phyloP scores from a whole-genome alignment of 306 rosid genomes.

The Parietaria judaica region DNA sequence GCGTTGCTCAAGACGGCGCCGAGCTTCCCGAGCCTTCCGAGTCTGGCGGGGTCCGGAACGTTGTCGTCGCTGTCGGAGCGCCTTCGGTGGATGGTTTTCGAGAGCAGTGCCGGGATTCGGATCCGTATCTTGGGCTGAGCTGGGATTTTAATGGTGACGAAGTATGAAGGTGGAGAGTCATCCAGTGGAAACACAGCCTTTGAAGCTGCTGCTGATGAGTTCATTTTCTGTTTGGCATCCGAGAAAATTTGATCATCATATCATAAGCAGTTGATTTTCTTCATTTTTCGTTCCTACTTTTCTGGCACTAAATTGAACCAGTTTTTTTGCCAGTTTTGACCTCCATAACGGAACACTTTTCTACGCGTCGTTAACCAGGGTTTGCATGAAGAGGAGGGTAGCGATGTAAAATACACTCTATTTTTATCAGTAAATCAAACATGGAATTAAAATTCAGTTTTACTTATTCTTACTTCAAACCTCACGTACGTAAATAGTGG shows the following conservation, averaged over 20 bases:
- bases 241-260: not conserved
- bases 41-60: conserved; percentile 3
- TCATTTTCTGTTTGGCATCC: not conserved
- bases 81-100: conserved; percentile 26
- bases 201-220: not conserved
- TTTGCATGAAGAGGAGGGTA: too few relatives aligned
- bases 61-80: not conserved
- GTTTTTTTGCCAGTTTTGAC: not conserved
- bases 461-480: too few relatives aligned
- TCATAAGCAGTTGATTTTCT: not conserved
- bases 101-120: conserved; percentile 25
- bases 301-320: too few relatives aligned
- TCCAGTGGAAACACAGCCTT: not conserved
- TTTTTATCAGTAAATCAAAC: too few relatives aligned
- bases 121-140: conserved; percentile 22
- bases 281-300: not conserved
- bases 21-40: conserved; percentile 11
- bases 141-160: conserved; percentile 14
- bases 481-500: too few relatives aligned
- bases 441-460: too few relatives aligned
- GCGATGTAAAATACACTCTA: too few relatives aligned
- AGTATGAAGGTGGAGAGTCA: conserved; percentile 11
- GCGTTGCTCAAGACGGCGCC: conserved; percentile 13
- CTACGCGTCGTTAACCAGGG: too few relatives aligned
- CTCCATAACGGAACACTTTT: not conserved